Evolutionary conservation across 225 moss, liverwort and hornwort genomes (phyloP).

Genomic region (Bryoerythrophyllum caledonicum): DNA sequence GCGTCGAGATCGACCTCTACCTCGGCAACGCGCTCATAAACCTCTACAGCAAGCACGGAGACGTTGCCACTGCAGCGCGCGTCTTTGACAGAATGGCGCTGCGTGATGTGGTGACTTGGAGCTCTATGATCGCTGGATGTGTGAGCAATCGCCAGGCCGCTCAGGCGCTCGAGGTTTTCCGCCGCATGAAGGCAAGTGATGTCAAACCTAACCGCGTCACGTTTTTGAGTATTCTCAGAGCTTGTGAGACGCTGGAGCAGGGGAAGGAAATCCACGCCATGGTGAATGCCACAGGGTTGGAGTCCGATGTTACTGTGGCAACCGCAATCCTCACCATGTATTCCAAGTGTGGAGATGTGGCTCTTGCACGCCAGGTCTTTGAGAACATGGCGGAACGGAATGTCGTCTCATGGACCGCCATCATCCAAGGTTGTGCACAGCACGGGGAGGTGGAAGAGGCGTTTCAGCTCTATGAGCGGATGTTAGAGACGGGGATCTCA

Average conservation of each 20-base stretch:
- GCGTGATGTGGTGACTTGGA: slow-evolving; percentile 55
- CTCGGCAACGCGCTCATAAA: slow-evolving; percentile 51
- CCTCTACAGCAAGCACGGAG: slow-evolving; percentile 47
- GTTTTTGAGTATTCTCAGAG: slow-evolving; percentile 41
- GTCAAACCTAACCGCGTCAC: slow-evolving; percentile 42
- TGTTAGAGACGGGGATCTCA: slow-evolving; percentile 30
- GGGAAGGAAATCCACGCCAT: slow-evolving; percentile 37
- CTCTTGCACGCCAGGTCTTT: slow-evolving; percentile 33
- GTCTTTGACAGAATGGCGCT: slow-evolving; percentile 36
- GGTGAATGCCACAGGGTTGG: slow-evolving; percentile 20
- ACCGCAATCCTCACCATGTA: slow-evolving; percentile 50
- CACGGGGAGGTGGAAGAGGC: slow-evolving; percentile 37
- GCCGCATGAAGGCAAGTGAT: slow-evolving; percentile 26
- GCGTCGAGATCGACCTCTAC: slow-evolving; percentile 37
- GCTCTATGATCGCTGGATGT: slow-evolving; percentile 46
- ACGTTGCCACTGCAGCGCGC: slow-evolving; percentile 22
- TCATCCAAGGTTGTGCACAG: slow-evolving; percentile 37
- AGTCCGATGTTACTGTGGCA: slow-evolving; percentile 38
- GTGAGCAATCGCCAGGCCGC: slow-evolving; percentile 18
- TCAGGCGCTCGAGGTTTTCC: slow-evolving; percentile 37
- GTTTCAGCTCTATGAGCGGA: slow-evolving; percentile 42
- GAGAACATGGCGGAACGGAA: slow-evolving; percentile 40
- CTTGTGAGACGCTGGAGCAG: slow-evolving; percentile 35
- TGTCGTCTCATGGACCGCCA: slow-evolving; percentile 50
- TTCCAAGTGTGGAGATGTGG: slow-evolving; percentile 35